phyloP scores from a whole-genome alignment of 2,329 filamentous ascomycete species.

The Furcasterigmium sp. region DNA sequence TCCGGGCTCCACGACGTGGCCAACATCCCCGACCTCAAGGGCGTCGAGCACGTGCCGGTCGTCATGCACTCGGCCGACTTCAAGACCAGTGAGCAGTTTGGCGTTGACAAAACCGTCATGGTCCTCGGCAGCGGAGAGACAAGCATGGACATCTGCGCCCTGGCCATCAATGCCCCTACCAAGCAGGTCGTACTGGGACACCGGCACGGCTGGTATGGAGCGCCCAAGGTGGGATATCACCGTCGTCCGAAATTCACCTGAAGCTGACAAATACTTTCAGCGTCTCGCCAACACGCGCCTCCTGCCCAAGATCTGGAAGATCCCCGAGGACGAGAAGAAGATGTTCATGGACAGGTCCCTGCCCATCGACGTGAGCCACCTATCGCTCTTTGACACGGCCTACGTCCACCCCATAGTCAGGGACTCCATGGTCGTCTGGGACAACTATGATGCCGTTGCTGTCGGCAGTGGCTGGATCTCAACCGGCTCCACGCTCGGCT shows the following conservation, averaged over 20 bases:
- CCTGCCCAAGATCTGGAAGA: constrained; percentile 1
- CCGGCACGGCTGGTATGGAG: constrained; percentile 38
- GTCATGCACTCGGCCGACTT: constrained; percentile 38
- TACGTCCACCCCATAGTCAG: constrained; percentile 33
- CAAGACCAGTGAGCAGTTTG: constrained; percentile 36
- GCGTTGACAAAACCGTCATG: constrained; percentile 30
- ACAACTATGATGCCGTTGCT: constrained; percentile 35
- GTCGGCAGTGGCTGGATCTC: constrained; percentile 21
- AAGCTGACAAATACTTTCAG: not conserved
- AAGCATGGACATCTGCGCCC: constrained; percentile 36
- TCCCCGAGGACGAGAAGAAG: constrained; percentile 1
- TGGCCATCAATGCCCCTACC: constrained; percentile 36
- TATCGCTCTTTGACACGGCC: constrained; percentile 35
- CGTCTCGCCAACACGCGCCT: constrained; percentile 1
- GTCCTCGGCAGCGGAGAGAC: constrained; percentile 41
- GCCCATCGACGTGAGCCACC: constrained; percentile 26
- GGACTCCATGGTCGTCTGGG: constrained; percentile 28
- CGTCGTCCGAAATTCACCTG: not conserved
- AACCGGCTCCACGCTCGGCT: constrained; percentile 34
- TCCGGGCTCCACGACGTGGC: constrained; percentile 38
- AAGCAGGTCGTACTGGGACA: constrained; percentile 37
- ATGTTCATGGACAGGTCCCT: constrained; percentile 1
- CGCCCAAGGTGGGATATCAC: constrained; percentile 30
- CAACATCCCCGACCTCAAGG: constrained; percentile 29
- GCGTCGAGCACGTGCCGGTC: constrained; percentile 26